phyloP scores from a whole-genome alignment of 208 protist species.

The Wallacemonas sp. region DNA sequence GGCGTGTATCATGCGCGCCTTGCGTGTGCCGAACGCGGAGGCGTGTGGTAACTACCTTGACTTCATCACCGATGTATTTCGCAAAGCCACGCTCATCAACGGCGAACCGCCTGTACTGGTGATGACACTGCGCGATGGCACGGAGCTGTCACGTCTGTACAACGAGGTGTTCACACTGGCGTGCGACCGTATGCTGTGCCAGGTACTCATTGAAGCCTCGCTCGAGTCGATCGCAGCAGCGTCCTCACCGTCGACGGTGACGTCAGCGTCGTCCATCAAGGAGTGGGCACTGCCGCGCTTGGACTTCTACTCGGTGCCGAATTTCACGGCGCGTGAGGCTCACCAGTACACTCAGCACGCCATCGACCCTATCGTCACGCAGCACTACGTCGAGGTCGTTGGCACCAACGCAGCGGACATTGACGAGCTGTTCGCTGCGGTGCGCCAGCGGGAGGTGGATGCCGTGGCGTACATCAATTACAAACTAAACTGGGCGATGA shows the following conservation, averaged over 20 bases:
- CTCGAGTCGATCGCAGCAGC: constrained; percentile 59
- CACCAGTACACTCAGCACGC: constrained; percentile 77
- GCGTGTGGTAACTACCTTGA: constrained; percentile 76
- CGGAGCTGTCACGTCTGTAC: constrained; percentile 65
- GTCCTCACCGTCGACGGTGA: constrained; percentile 36
- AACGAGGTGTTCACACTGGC: constrained; percentile 70
- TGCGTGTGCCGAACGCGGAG: constrained; percentile 82
- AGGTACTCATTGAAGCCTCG: constrained; percentile 75
- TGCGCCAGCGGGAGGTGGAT: constrained; percentile 52
- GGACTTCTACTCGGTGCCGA: constrained; percentile 75
- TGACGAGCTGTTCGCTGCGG: constrained; percentile 71
- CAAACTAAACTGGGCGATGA: constrained; percentile 76
- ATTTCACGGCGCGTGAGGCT: constrained; percentile 61
- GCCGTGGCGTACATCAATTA: constrained; percentile 59
- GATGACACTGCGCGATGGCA: constrained; percentile 76
- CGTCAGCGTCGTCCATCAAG: constrained; percentile 27
- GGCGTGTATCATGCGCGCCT: constrained; percentile 49
- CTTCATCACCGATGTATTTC: constrained; percentile 78
- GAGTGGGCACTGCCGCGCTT: constrained; percentile 51
- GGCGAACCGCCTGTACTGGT: constrained; percentile 71
- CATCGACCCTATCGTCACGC: constrained; percentile 60
- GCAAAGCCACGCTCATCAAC: constrained; percentile 58
- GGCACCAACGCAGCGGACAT: constrained; percentile 82
- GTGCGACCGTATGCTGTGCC: constrained; percentile 72
- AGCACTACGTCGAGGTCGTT: constrained; percentile 69